A percentile compares a stretch with the other conserved stretches of the same genome.
phyloP scores from a whole-genome alignment of 208 protist genomes.

The Naegleria gruberi region DNA sequence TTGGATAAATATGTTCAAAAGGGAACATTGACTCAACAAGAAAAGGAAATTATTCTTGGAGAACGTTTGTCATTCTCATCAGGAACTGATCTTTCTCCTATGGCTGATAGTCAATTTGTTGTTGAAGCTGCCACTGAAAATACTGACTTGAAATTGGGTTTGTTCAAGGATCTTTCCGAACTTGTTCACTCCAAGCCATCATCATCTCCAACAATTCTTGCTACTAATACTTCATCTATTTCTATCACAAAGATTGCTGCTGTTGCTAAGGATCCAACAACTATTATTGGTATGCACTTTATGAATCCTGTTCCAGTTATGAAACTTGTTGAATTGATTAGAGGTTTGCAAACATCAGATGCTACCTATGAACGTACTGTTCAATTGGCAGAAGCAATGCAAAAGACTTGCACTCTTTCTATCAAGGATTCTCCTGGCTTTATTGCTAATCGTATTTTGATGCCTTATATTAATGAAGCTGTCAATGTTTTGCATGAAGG shows the following conservation, averaged over 20 bases:
- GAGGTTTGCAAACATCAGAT: conserved; percentile 41
- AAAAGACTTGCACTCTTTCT: conserved; percentile 44
- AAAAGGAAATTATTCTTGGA: conserved; percentile 10
- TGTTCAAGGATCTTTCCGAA: conserved; percentile 33
- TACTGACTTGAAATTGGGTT: conserved; percentile 28
- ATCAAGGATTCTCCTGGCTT: conserved; percentile 52
- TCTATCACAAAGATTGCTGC: conserved; percentile 62
- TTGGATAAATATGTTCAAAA: conserved; percentile 41
- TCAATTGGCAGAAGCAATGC: conserved; percentile 23
- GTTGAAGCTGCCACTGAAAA: conserved; percentile 51
- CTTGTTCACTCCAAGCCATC: not conserved
- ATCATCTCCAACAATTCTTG: conserved; percentile 43
- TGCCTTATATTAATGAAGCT: conserved; percentile 68
- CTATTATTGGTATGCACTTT: conserved; percentile 66
- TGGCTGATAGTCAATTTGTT: conserved; percentile 47
- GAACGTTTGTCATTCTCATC: conserved; percentile 30
- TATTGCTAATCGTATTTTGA: conserved; percentile 55
- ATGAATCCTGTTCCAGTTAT: conserved; percentile 70
- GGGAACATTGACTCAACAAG: conserved; percentile 34
- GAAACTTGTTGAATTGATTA: conserved; percentile 62
- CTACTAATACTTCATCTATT: conserved; percentile 64
- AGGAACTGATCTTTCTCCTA: conserved; percentile 30
- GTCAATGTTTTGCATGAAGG: conserved; percentile 45
- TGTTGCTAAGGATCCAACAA: conserved; percentile 33
- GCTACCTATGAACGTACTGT: conserved; percentile 32